phyloP scores from a whole-genome alignment of 2,329 filamentous ascomycete species.

The Colletotrichum zoysiae region DNA sequence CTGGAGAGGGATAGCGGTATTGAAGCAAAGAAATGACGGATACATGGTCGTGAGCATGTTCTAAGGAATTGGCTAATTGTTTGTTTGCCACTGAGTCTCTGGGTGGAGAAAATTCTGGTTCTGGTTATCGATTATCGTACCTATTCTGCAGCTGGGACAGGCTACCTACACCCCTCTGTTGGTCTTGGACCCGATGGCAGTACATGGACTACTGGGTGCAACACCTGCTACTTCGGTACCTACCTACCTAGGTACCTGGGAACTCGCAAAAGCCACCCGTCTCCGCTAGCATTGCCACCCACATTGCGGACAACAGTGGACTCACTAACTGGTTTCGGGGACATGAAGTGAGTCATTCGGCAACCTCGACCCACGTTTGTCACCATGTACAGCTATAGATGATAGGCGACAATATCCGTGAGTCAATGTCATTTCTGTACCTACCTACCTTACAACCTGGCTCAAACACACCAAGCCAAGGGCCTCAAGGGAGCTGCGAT shows the following conservation, averaged over 20 bases:
- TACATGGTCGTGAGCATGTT: background rate
- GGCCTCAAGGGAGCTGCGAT: background rate
- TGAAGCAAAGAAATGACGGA: background rate
- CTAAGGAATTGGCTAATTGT: background rate
- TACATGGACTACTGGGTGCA: too few species aligned
- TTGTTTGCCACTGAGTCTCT: background rate
- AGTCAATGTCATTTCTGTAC: background rate
- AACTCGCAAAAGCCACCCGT: background rate
- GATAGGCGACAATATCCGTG: background rate
- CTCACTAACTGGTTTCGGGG: background rate
- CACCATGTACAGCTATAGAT: background rate
- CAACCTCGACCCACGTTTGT: background rate
- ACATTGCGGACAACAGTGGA: background rate
- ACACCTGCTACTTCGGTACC: too few species aligned
- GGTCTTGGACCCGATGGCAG: background rate
- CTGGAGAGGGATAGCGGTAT: too few species aligned
- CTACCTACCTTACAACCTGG: background rate
- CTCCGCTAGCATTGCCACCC: background rate
- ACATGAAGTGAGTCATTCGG: conserved; percentile 3
- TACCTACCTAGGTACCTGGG: too few species aligned
- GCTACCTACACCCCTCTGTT: background rate
- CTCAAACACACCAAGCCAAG: background rate
- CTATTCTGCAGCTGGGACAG: background rate
- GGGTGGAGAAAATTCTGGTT: too few species aligned
- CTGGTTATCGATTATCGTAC: background rate